Percentiles rank a stretch among this genome's conserved stretches.
Evolutionary conservation across 129 eudicot genomes (phyloP).

Genomic region (Erigeron canadensis): DNA sequence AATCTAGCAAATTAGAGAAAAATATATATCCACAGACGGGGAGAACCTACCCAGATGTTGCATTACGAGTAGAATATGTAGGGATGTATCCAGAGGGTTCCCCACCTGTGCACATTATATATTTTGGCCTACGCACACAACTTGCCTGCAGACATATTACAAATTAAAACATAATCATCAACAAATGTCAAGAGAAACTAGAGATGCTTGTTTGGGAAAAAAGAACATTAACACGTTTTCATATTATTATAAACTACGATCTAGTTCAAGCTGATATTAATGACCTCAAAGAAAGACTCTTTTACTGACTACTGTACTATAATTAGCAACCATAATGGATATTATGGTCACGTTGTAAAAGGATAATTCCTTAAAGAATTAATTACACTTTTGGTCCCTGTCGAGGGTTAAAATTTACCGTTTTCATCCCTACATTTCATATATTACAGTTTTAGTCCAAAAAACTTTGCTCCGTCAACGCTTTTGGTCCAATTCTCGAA

Average conservation of each 20-base stretch:
- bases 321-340: background rate
- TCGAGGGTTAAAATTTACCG: no score
- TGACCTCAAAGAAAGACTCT: background rate
- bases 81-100: conserved; percentile 81
- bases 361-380: no score
- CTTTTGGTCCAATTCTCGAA: no score
- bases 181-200: background rate
- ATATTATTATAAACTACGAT: background rate
- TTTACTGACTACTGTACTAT: background rate
- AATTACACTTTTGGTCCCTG: no score
- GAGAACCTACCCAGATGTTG: conserved; percentile 56
- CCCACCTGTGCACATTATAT: conserved; percentile 83
- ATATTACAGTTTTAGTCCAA: no score
- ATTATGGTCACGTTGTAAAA: no score
- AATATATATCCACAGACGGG: conserved; percentile 14
- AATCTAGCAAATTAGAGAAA: background rate
- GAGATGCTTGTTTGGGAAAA: background rate
- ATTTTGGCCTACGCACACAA: conserved; percentile 88
- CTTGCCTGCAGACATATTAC: conserved; percentile 50
- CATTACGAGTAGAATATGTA: conserved; percentile 62
- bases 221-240: background rate
- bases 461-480: no score
- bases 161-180: conserved; percentile 11
- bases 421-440: no score
- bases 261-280: background rate